Evolutionary conservation across 1,284 basidiomycete species (phyloP).

Genomic region (Trichosporon asahii): DNA sequence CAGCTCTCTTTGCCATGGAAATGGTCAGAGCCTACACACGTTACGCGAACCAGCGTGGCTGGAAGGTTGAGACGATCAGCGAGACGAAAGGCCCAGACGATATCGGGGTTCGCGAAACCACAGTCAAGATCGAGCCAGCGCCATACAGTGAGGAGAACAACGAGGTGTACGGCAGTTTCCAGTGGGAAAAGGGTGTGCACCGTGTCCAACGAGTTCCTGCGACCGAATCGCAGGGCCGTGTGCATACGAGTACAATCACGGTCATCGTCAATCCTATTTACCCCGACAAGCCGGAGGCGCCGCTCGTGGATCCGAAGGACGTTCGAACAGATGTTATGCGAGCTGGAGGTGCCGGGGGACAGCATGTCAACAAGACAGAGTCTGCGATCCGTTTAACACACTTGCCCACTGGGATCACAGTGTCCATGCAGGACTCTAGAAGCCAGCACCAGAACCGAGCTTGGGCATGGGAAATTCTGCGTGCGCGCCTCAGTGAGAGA

Average conservation of each 20-base stretch:
- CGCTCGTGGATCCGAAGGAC: conserved; percentile 75
- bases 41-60: conserved; percentile 58
- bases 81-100: conserved; percentile 55
- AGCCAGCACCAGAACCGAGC: conserved; percentile 91
- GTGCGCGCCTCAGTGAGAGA: conserved; percentile 74
- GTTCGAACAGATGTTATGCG: conserved; percentile 91
- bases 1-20: conserved; percentile 75
- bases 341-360: conserved; percentile 88
- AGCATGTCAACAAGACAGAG: conserved; percentile 99
- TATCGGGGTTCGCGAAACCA: conserved; percentile 74
- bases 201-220: conserved; percentile 90
- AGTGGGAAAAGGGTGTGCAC: conserved; percentile 94
- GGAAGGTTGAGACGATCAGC: conserved; percentile 50
- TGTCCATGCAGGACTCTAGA: conserved; percentile 97
- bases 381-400: conserved; percentile 96
- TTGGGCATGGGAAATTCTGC: conserved; percentile 80
- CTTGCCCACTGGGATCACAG: conserved; percentile 85
- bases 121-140: conserved; percentile 55
- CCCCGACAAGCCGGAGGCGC: conserved; percentile 47
- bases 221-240: conserved; percentile 79
- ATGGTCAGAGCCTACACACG: conserved; percentile 80
- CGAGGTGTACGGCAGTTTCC: conserved; percentile 72
- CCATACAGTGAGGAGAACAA: conserved; percentile 65
- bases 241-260: conserved; percentile 90
- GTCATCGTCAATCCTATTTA: conserved; percentile 71